Base-by-base conservation (phyloP, 345 rosid species). In the Erysimum cheiranthoides region DNA sequence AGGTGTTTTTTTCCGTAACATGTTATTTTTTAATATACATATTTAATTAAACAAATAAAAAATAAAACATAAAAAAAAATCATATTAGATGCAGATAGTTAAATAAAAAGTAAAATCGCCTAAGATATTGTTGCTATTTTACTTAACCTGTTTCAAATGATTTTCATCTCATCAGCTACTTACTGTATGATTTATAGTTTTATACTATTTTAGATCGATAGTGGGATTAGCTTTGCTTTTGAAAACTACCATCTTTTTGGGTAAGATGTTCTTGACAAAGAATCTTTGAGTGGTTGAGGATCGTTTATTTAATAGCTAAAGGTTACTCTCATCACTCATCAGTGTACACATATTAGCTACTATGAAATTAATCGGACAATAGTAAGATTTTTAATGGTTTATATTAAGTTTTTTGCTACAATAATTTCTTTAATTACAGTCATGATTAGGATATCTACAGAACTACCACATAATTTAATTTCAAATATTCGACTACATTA, bases 271-370 rank as follows among this genome's bases (percentile, higher is more conserved):
- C 21, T 65, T 45, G 66, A 74, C 59, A 74, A 54, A 56, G 72
- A 74, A 74, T 74, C 72, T 8, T 65, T 53, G 11, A 66, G 72
- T 64, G 36, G 77, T 62, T 50, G 52, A 72, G 68, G 68, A 35
- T 71, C 50, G 31, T 34, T 35, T 47, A 31, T 60, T 71, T 47
- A 17, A 13, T 57, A 57, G 25, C 18, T 17, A 27, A 36, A 39
- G 40, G 46, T 28, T 71, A 36, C 30, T 8, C 43, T 49, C 25
- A 21, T 21, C 25, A 21, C 25, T 21, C 25, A 21, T 21, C 25
- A 70, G 30, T 59, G 38, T 21, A 58, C 16, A 47, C 40, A 61
- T 10, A 9, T 25, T 47, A 50, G 39, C 68, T 72, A 72, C 53
- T 62, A 73, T 11, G 12, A 53, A 39, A 27, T 57, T 36, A 25